Evolutionary conservation across 306 rosid species (phyloP).

Genomic region (Prunus mongolica): DNA sequence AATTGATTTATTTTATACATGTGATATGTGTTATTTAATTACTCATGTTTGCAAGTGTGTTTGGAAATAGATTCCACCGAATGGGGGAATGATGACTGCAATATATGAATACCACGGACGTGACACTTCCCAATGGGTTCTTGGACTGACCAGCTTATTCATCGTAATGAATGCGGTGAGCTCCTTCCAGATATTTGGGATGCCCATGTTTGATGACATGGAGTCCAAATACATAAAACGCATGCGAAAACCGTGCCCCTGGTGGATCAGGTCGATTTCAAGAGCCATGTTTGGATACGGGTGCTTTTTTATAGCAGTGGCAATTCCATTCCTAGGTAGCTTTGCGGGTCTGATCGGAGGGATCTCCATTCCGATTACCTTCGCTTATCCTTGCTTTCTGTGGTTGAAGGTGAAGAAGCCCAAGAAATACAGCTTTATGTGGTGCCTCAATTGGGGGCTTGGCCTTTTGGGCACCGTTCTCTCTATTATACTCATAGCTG

Average conservation of each 20-base stretch:
- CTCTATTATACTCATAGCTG: slow-evolving; percentile 18
- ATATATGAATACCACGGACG: slow-evolving; percentile 31
- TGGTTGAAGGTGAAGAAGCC: slow-evolving; percentile 42
- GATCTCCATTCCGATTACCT: slow-evolving; percentile 32
- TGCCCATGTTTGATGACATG: slow-evolving; percentile 40
- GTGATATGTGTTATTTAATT: too few relatives aligned
- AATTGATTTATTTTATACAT: too few relatives aligned
- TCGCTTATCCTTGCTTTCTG: slow-evolving; percentile 41
- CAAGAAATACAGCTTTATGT: slow-evolving; percentile 13
- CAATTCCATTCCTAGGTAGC: slow-evolving; percentile 30
- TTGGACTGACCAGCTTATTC: slow-evolving; percentile 30
- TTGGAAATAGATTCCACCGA: slow-evolving; percentile 25
- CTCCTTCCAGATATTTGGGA: slow-evolving; percentile 46
- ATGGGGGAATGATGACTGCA: slow-evolving; percentile 46
- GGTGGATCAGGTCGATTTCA: slow-evolving; percentile 35
- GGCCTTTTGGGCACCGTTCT: slow-evolving; percentile 27
- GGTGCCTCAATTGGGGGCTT: slow-evolving; percentile 38
- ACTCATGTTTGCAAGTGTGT: not conserved
- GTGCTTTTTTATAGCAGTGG: slow-evolving; percentile 30
- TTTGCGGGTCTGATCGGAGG: slow-evolving; percentile 39
- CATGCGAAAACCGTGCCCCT: slow-evolving; percentile 28
- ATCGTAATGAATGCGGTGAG: slow-evolving; percentile 29
- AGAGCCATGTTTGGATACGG: slow-evolving; percentile 28
- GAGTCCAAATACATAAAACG: slow-evolving; percentile 34
- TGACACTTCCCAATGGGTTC: slow-evolving; percentile 26